Base-by-base conservation (phyloP, 176 grass and related monocot genomes). In the Alloteropsis semialata region DNA sequence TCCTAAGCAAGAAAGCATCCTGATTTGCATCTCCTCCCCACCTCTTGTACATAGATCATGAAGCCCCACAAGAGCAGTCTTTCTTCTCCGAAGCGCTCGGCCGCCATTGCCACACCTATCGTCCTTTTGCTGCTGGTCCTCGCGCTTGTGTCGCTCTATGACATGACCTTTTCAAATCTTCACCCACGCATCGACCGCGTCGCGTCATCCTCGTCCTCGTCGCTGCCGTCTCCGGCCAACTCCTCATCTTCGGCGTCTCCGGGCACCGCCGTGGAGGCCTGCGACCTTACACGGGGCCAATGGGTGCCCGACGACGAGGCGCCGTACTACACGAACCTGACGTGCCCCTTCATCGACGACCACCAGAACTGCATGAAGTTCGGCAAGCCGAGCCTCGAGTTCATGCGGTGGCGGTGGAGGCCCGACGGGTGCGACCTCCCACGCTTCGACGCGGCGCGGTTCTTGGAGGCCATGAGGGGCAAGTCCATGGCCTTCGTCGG, bases 311-410 rank as follows among this genome's bases (percentile, higher is more conserved):
- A 86, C 73, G 9, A 24, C 37, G 78, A 57, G 78, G 72, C 30
- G 48, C 91, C 88, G 10, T 92, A 92, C 86, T 93, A 96, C 86
- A 83, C 90, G 13, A 92, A 90, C 88, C 73, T 70, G 42, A 93
- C 90, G 63, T 96, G 93, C 80, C 86, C 84, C 14, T 70, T 85
- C 59, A 93, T 96, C 85, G 85, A 93, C 77, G 93, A 90, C 53
- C 86, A 65, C 83, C 93, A 96, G 90, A 96, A 96, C 72, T 96
- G 94, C 91, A 91, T 93, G 80, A 91, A 81, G 86, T 90, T 91
- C 49, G 88, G 91, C 37, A 87, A 87, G 73, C 91, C 91, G 2
- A 90, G 87, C 81, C 76, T 88, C 19, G 88, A 89, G 43, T 93
- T 88, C 78, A 0, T 96, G 82, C 64, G 75, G 10, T 96, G 91